Percentiles rank a stretch among this genome's conserved stretches.
Conservation (phyloP, 441 rosid species). For the Croton setiger region DNA sequence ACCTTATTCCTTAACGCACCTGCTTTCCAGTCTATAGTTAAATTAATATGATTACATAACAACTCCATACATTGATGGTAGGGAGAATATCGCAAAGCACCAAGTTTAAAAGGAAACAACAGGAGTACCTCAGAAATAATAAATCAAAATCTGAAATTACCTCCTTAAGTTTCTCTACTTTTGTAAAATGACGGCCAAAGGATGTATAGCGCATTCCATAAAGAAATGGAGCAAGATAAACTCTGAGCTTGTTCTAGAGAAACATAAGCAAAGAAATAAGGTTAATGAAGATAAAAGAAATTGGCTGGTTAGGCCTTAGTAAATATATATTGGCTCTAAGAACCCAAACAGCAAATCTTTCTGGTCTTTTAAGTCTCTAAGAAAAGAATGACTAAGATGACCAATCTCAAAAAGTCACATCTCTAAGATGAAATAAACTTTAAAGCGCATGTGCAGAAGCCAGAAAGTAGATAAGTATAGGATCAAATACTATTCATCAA, state of each 20-base stretch:
- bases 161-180: conserved; percentile 74
- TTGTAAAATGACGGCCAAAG: conserved; percentile 97
- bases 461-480: not conserved
- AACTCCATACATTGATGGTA: no score
- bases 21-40: no score
- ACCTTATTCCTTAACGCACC: no score
- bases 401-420: not conserved
- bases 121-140: not conserved
- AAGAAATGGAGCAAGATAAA: conserved; percentile 84
- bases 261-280: conserved; percentile 28
- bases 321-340: not conserved
- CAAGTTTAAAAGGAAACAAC: not conserved
- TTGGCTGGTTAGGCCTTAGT: conserved; percentile 3
- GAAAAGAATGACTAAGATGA: conserved; percentile 1
- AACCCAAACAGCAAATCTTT: not conserved
- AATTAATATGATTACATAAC: no score
- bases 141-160: conserved; percentile 30
- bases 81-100: no score
- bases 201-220: conserved; percentile 84
- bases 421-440: not conserved
- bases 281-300: conserved; percentile 13
- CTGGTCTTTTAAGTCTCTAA: not conserved
- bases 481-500: not conserved
- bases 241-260: conserved; percentile 72
- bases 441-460: conserved; percentile 3